phyloP scores from a whole-genome alignment of 129 eudicot species.

The Escallonia rubra region DNA sequence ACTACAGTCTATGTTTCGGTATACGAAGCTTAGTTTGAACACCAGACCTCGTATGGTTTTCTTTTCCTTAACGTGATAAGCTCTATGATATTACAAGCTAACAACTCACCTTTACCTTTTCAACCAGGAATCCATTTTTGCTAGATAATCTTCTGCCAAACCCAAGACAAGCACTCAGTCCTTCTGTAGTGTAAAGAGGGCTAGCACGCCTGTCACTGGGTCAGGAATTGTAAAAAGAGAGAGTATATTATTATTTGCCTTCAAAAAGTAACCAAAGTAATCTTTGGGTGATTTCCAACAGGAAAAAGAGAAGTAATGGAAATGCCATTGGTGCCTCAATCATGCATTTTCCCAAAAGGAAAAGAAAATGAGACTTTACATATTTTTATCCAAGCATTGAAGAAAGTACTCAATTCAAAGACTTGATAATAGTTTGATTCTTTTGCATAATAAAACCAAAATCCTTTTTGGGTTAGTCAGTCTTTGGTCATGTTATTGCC shows the following conservation, averaged over 20 bases:
- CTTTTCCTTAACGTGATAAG: conserved; percentile 21
- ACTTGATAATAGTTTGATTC: conserved; percentile 4
- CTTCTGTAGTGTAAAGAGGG: conserved; percentile 51
- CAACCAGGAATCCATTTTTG: conserved; percentile 20
- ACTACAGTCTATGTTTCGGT: conserved; percentile 5
- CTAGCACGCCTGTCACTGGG: conserved; percentile 75
- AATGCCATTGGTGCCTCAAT: conserved; percentile 3
- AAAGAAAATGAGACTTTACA: background rate
- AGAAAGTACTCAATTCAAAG: conserved; percentile 9
- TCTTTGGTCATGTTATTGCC: conserved; percentile 41
- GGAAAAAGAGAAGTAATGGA: background rate
- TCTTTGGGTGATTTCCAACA: conserved; percentile 1
- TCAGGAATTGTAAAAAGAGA: conserved; percentile 29
- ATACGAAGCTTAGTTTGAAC: conserved; percentile 7
- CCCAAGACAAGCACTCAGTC: conserved; percentile 24
- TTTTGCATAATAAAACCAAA: conserved; percentile 16
- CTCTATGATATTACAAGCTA: conserved; percentile 3
- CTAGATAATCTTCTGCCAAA: conserved; percentile 24
- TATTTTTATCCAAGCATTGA: background rate
- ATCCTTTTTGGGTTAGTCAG: conserved; percentile 29
- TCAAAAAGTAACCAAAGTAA: conserved; percentile 2
- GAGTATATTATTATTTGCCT: conserved; percentile 1
- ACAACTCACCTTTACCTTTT: conserved; percentile 16
- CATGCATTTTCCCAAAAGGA: background rate
- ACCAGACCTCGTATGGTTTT: conserved; percentile 10